phyloP scores from a whole-genome alignment of 2,329 filamentous ascomycete genomes.

The Myotisia sp. region DNA sequence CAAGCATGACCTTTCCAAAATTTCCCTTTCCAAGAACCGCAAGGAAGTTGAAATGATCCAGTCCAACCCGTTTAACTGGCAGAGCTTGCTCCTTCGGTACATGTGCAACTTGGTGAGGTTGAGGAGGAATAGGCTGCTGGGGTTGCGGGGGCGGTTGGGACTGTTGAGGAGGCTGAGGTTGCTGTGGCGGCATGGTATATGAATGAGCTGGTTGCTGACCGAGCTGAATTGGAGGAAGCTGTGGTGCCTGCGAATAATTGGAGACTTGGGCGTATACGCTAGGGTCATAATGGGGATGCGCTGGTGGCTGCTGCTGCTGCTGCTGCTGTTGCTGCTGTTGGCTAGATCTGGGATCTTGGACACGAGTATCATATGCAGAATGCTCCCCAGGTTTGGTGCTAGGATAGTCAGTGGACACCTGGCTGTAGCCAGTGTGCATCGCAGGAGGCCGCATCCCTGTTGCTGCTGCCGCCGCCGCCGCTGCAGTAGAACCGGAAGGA shows the following conservation, averaged over 20 bases:
- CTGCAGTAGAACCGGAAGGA: constrained; percentile 35
- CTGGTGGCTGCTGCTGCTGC: constrained; percentile 32
- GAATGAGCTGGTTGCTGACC: constrained; percentile 7
- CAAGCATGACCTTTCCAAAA: constrained; percentile 99
- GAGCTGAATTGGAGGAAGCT: constrained; percentile 12
- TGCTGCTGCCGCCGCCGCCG: constrained; percentile 36
- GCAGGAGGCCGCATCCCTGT: constrained; percentile 32
- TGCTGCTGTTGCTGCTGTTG: constrained; percentile 19
- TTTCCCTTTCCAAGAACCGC: constrained; percentile 97
- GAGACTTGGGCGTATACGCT: constrained; percentile 27
- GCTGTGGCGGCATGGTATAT: constrained; percentile 11
- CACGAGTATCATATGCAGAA: constrained; percentile 11
- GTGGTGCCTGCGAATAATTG: constrained; percentile 10
- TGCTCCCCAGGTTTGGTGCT: constrained; percentile 12
- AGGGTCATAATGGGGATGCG: constrained; percentile 34
- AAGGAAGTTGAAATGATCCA: constrained; percentile 98
- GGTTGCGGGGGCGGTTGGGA: constrained; percentile 13
- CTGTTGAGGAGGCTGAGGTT: constrained; percentile 13
- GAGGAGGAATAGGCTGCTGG: constrained; percentile 15
- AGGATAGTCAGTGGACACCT: constrained; percentile 32
- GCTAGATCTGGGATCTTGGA: constrained; percentile 20
- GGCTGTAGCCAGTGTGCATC: constrained; percentile 30
- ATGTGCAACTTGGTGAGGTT: constrained; percentile 24
- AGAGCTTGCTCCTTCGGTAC: constrained; percentile 36
- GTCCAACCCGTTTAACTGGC: constrained; percentile 47